phyloP scores from a whole-genome alignment of 805 yeast genomes.

The Candida pini region DNA sequence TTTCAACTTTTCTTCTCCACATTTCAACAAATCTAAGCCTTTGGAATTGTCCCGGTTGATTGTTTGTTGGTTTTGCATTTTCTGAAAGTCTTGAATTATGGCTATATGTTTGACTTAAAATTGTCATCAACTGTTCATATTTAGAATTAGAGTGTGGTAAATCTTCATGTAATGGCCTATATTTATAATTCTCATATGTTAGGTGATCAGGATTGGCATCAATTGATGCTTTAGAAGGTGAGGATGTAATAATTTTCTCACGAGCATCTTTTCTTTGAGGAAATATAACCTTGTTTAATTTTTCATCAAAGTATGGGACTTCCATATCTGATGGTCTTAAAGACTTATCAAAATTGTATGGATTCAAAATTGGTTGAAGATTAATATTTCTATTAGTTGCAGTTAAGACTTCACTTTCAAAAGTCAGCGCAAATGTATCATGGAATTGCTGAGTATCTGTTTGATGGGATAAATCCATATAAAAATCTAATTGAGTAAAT shows the following conservation, averaged over 20 bases:
- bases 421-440: slow-evolving; percentile 69
- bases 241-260: slow-evolving; percentile 9
- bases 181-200: slow-evolving; percentile 21
- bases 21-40: slow-evolving; percentile 86
- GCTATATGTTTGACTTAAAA: slow-evolving; percentile 45
- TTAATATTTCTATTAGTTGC: slow-evolving; percentile 75
- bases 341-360: slow-evolving; percentile 45
- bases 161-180: slow-evolving; percentile 55
- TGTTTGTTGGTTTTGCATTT: slow-evolving; percentile 21
- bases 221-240: slow-evolving; percentile 14
- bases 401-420: slow-evolving; percentile 84
- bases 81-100: slow-evolving; percentile 25
- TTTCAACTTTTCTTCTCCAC: slow-evolving; percentile 63
- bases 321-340: slow-evolving; percentile 40
- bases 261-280: slow-evolving; percentile 36
- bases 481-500: slow-evolving; percentile 76
- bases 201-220: too few species aligned
- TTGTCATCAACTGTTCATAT: slow-evolving; percentile 85
- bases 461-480: slow-evolving; percentile 79
- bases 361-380: slow-evolving; percentile 67
- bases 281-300: slow-evolving; percentile 27
- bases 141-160: slow-evolving; percentile 72
- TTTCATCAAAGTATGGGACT: slow-evolving; percentile 34
- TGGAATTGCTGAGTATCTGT: slow-evolving; percentile 77
- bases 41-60: slow-evolving; percentile 57